Percentiles rank a stretch among this genome's conserved stretches.
These are phyloP conservation scores for Cryphonectria nitschkei DNA, from an alignment of 2,329 filamentous ascomycete species.

Conservation along the genomic window DNA sequence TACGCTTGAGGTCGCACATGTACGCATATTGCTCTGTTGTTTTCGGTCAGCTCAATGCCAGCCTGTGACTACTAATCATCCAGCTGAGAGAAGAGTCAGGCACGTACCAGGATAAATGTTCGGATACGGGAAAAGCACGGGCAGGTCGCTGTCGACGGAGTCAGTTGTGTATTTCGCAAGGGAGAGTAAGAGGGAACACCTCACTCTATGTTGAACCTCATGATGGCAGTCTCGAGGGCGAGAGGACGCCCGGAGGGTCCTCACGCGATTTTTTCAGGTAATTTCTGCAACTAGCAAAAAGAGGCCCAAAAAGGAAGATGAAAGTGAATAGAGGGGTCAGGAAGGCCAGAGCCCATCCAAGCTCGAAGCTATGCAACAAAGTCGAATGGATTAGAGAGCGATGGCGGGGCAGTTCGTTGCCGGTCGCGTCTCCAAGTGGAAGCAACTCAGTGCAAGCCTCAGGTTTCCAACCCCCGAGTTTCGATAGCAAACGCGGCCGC, in stretches of 20 bases:
- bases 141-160: slow-evolving; percentile 50
- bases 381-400: neutral
- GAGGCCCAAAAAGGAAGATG: neutral
- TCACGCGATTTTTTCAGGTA: neutral
- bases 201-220: slow-evolving; percentile 59
- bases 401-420: neutral
- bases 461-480: neutral
- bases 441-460: neutral
- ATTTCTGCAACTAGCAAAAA: neutral
- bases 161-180: slow-evolving; percentile 17
- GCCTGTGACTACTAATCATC: too few species aligned
- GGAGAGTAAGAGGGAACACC: slow-evolving; percentile 7
- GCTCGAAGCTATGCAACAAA: neutral
- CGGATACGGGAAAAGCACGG: slow-evolving; percentile 62
- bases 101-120: slow-evolving; percentile 54
- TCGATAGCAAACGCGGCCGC: neutral
- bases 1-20: slow-evolving; percentile 63
- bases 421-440: neutral
- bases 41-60: slow-evolving; percentile 11
- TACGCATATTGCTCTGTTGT: slow-evolving; percentile 60
- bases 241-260: neutral
- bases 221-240: slow-evolving; percentile 34
- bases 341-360: neutral
- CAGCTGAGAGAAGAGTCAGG: slow-evolving; percentile 22
- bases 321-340: neutral